These are phyloP conservation scores for Acanthamoeba sp. DNA, from an alignment of 208 protist genomes.

Conservation along the genomic window DNA sequence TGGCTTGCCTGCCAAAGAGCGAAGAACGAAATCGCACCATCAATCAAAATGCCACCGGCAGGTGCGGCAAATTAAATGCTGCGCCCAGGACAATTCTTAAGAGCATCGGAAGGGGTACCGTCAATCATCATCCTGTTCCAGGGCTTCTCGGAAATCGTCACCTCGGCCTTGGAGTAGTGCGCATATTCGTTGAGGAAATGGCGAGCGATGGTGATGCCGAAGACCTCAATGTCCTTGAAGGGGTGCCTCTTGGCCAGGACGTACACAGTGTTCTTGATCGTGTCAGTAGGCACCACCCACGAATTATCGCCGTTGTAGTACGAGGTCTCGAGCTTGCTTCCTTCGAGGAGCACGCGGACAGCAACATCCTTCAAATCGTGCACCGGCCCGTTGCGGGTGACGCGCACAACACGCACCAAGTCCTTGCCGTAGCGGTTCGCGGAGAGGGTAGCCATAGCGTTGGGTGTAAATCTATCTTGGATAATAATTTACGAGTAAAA, in stretches of 20 bases:
- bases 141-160: conserved; percentile 38
- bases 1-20: neutral
- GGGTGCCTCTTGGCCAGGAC: conserved; percentile 75
- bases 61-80: too few species aligned
- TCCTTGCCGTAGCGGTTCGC: conserved; percentile 82
- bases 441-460: conserved; percentile 62
- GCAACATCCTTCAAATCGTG: conserved; percentile 77
- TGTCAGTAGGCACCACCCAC: conserved; percentile 81
- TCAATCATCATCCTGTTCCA: conserved; percentile 33
- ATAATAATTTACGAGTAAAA: too few species aligned
- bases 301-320: conserved; percentile 80
- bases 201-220: neutral
- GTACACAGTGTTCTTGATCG: conserved; percentile 83
- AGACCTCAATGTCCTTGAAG: conserved; percentile 72
- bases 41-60: too few species aligned
- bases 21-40: neutral
- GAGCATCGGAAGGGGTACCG: too few species aligned
- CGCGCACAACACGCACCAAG: conserved; percentile 76
- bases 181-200: conserved; percentile 45
- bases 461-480: too few species aligned
- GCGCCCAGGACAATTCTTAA: too few species aligned
- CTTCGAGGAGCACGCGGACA: conserved; percentile 78
- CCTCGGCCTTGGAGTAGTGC: conserved; percentile 20
- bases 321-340: conserved; percentile 29
- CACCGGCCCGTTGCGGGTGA: conserved; percentile 61